A percentile compares a stretch with the other conserved stretches of the same genome.
Evolutionary conservation across 1,284 basidiomycete genomes (phyloP).

Genomic region (Cronartium quercuum): DNA sequence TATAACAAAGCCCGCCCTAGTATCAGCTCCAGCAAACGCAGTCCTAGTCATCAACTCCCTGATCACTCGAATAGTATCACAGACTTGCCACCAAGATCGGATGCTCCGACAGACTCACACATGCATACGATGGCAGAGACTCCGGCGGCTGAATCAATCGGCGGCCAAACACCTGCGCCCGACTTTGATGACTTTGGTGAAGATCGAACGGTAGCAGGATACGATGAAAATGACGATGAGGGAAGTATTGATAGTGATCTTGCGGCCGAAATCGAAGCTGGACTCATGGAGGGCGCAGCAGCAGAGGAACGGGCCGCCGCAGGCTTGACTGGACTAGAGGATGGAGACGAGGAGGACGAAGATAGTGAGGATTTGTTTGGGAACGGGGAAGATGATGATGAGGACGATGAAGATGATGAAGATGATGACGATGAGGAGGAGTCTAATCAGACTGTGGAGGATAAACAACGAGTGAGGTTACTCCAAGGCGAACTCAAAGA

Average conservation of each 20-base stretch:
- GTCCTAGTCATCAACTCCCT: not conserved
- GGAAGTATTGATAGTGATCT: slow-evolving; percentile 52
- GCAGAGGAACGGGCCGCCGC: slow-evolving; percentile 32
- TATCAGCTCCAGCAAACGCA: slow-evolving; percentile 17
- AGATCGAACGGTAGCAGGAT: slow-evolving; percentile 43
- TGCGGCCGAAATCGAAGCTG: slow-evolving; percentile 46
- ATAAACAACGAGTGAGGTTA: slow-evolving; percentile 48
- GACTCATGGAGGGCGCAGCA: slow-evolving; percentile 40
- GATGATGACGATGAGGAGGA: slow-evolving; percentile 38
- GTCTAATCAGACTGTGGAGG: slow-evolving; percentile 12
- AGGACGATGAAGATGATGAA: slow-evolving; percentile 42
- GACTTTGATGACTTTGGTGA: slow-evolving; percentile 40
- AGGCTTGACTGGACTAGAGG: slow-evolving; percentile 40
- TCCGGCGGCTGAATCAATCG: slow-evolving; percentile 35
- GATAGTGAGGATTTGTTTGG: slow-evolving; percentile 46
- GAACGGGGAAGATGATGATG: slow-evolving; percentile 44
- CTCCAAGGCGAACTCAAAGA: slow-evolving; percentile 83
- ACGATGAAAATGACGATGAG: slow-evolving; percentile 59
- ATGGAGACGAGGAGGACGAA: slow-evolving; percentile 42
- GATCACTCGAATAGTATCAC: slow-evolving; percentile 72
- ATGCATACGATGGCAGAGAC: slow-evolving; percentile 46
- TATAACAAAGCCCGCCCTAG: slow-evolving; percentile 31
- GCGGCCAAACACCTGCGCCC: slow-evolving; percentile 35
- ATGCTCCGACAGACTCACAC: slow-evolving; percentile 1
- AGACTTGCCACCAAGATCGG: slow-evolving; percentile 74